Base-by-base conservation (phyloP, 352 stramenopile genomes). In the Phytophthora melonis region DNA sequence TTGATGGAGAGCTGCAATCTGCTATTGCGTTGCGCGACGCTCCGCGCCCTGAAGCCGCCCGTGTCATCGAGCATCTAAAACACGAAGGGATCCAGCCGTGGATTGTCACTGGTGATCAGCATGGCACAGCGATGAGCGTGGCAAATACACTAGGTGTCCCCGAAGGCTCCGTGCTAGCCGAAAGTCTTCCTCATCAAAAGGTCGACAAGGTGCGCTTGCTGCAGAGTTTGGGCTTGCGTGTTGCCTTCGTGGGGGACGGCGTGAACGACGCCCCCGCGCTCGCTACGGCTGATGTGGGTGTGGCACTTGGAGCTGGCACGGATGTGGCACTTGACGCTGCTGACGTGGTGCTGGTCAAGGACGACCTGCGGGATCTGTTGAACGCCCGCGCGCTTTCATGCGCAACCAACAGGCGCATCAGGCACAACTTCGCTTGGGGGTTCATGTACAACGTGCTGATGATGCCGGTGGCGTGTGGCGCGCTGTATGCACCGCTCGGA, bases 51-150 rank as follows among this genome's bases (percentile, higher is more conserved):
- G 87, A 95, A 58, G 84, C 87, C 3, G 77, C 68, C 16, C 69
- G 73, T 52, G 83, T 93, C 19, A 75, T 94, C 5, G 79, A 90
- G 21, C 63, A 88, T 34, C 72, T 95, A 3, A 81, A 82, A 23
- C 73, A 66, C 34, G 75, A 82, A 7, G 80, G 75, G n/a, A 81
- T 95, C 59, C 82, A 93, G 60, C 72, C 86, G 18, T 93, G 84
- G 83, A 89, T 95, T 63, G 82, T 95, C 30, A 94, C 87, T 2
- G 88, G 87, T n/a, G 88, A 95, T 41, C 84, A 93, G 47, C 79
- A 75, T 19, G 80, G 83, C 16, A 94, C 85, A 1, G 87, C 87
- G 1, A 70, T 87, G 5, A 80, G 69, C 5, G 80, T 94, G 25
- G 88, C 88, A 6, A 67, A 74, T 16, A 52, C 72, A 41, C 66